These are phyloP conservation scores for Clohesyomyces aquaticus DNA, from an alignment of 495 filamentous ascomycete species.

Conservation along the genomic window DNA sequence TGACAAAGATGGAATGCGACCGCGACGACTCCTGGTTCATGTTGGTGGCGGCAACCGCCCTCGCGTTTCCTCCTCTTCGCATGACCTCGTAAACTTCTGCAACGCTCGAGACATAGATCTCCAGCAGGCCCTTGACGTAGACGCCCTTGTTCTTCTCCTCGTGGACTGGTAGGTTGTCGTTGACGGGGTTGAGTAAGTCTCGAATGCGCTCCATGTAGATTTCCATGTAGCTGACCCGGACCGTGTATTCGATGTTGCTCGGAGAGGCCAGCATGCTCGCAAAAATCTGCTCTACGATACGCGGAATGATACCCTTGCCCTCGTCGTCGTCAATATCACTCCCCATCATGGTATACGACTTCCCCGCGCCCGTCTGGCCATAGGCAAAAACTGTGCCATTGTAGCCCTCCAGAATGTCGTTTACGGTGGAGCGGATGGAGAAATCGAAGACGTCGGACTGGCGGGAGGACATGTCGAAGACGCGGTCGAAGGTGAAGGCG, in stretches of 20 bases:
- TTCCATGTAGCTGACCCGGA: slow-evolving; percentile 98
- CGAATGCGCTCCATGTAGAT: slow-evolving; percentile 99
- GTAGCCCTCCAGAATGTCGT: slow-evolving; percentile 98
- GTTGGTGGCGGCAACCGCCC: slow-evolving; percentile 97
- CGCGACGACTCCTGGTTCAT: slow-evolving; percentile 99
- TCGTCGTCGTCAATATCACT: slow-evolving; percentile 90
- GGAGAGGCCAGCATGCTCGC: slow-evolving; percentile 88
- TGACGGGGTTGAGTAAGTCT: slow-evolving; percentile 86
- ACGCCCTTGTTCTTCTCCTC: slow-evolving; percentile 96
- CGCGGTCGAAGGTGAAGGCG: slow-evolving; percentile 94
- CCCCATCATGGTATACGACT: slow-evolving; percentile 99
- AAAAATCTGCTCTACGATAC: slow-evolving; percentile 98
- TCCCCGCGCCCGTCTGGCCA: slow-evolving; percentile 96
- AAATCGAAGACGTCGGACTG: slow-evolving; percentile 95
- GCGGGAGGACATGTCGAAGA: slow-evolving; percentile 88
- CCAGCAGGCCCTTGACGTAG: slow-evolving; percentile 93
- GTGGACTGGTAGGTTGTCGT: slow-evolving; percentile 95
- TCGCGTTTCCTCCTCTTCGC: slow-evolving; percentile 83
- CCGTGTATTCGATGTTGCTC: slow-evolving; percentile 95
- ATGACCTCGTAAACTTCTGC: slow-evolving; percentile 97
- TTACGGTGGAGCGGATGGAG: slow-evolving; percentile 93
- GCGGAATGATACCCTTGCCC: slow-evolving; percentile 90
- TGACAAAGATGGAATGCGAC: slow-evolving; percentile 97
- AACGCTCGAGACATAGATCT: slow-evolving; percentile 94
- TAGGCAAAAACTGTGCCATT: slow-evolving; percentile 99